phyloP scores from a whole-genome alignment of 495 filamentous ascomycete genomes.

The Xylaria scruposa region DNA sequence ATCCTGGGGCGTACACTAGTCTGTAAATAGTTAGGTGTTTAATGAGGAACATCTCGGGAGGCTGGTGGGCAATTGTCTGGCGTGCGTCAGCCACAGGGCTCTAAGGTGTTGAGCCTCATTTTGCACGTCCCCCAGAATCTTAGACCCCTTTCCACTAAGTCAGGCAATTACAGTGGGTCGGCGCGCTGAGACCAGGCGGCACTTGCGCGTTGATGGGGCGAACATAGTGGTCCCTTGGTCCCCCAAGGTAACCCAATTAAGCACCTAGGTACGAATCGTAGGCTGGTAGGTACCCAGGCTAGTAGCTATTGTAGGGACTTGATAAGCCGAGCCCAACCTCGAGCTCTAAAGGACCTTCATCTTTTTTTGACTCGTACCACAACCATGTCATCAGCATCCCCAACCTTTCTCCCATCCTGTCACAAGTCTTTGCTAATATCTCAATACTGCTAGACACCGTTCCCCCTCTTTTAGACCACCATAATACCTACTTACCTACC shows the following conservation, averaged over 20 bases:
- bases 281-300: no score
- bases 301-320: neutral
- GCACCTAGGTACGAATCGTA: neutral
- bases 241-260: neutral
- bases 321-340: conserved; percentile 18
- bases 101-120: conserved; percentile 4
- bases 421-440: neutral
- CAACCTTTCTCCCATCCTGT: neutral
- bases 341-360: conserved; percentile 17
- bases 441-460: neutral
- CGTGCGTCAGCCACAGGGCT: conserved; percentile 4
- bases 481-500: neutral
- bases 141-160: conserved; percentile 1
- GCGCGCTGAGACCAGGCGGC: neutral
- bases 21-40: neutral
- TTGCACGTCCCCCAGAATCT: neutral
- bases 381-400: conserved; percentile 18
- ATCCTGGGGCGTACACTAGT: neutral
- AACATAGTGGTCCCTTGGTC: neutral
- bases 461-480: neutral
- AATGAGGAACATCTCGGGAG: neutral
- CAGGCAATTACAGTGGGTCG: neutral
- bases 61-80: neutral
- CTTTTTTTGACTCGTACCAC: conserved; percentile 12
- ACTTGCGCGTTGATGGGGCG: conserved; percentile 12